Percentiles rank a stretch among this genome's conserved stretches.
phyloP scores from a whole-genome alignment of 1,139 yeast species.

The Suhomyces panamericanus region DNA sequence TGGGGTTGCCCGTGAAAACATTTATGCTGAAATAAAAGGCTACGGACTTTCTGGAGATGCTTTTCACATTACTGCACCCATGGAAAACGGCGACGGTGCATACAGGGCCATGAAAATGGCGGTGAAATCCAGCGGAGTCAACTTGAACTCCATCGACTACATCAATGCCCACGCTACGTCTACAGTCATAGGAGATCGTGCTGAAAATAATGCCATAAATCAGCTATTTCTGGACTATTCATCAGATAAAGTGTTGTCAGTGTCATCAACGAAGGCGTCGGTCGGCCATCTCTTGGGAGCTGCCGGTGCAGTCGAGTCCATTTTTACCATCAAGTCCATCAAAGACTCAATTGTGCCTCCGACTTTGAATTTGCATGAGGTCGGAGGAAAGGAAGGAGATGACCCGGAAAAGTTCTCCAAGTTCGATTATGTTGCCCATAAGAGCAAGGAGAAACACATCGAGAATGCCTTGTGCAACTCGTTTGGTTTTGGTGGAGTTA shows the following conservation, averaged over 20 bases:
- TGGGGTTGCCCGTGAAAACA: constrained; percentile 50
- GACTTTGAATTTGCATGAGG: constrained; percentile 64
- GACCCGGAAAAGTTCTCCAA: constrained; percentile 39
- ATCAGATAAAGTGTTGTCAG: constrained; percentile 31
- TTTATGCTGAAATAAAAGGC: constrained; percentile 81
- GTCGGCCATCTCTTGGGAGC: constrained; percentile 95
- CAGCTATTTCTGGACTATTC: constrained; percentile 40
- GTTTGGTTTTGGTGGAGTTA: constrained; percentile 98
- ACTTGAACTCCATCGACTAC: constrained; percentile 58
- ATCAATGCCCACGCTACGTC: constrained; percentile 98
- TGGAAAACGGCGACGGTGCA: constrained; percentile 82
- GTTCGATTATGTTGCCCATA: constrained; percentile 62
- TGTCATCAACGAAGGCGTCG: constrained; percentile 88
- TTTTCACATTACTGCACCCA: constrained; percentile 89
- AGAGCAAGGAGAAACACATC: constrained; percentile 41
- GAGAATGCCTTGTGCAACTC: constrained; percentile 78
- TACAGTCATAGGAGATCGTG: constrained; percentile 83
- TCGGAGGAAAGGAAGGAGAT: constrained; percentile 48
- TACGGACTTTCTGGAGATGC: constrained; percentile 94
- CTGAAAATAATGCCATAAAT: constrained; percentile 77
- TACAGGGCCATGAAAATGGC: constrained; percentile 80
- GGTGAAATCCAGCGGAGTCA: constrained; percentile 45
- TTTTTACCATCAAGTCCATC: constrained; percentile 72
- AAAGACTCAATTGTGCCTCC: constrained; percentile 67
- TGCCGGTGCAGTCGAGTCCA: constrained; percentile 91